Evolutionary conservation across 768 basidiomycete genomes (phyloP), one percentile per base, ranked within the genome.

Genomic region (Naematelia aurantialba): DNA sequence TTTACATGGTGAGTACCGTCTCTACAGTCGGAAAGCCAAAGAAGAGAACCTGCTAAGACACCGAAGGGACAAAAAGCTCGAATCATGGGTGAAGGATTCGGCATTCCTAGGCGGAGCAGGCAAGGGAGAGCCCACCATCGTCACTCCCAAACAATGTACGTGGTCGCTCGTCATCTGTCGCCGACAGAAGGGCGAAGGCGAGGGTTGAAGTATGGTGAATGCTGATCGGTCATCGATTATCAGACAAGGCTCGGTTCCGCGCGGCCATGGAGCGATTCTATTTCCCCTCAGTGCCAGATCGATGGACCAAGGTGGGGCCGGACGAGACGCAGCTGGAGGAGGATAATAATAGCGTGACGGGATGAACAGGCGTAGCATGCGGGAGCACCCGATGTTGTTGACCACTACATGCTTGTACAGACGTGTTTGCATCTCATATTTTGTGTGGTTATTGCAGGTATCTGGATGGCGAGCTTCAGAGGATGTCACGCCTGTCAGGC

Each of bases 51-150:
- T 5, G 49, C 52, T 52, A n/a, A 52, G 10, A 5, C 8, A 39
- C 8, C 27, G n/a, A 0, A 96, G 91, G 91, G 96, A 99, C 80
- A 99, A 99, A 80, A 92, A 91, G 67, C 80, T 99, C 17, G 96
- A 98, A 79, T 97, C 87, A 60, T 96, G 91, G 92, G 91, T 97
- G 45, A 99, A 98, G 73, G 96, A 98, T 67, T 87, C 90, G 1
- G 83, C 89, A 0, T 91, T 93, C 78, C 80, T 98, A 22, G 92
- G 90, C 47, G 79, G 81, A 49, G 88, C 83, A 45, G 86, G 85
- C 45, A 86, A 83, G 68, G 91, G 91, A 10, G 94, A 94, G 64
- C 94, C 96, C 0, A 98, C 94, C 0, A 93, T 99, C 68, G 89
- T 97, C 24, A 94, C 92, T 2, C 94, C 94, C 1, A 91, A 87